Conservation (phyloP, 306 rosid species). For the Cyclanthera cordifolia region DNA sequence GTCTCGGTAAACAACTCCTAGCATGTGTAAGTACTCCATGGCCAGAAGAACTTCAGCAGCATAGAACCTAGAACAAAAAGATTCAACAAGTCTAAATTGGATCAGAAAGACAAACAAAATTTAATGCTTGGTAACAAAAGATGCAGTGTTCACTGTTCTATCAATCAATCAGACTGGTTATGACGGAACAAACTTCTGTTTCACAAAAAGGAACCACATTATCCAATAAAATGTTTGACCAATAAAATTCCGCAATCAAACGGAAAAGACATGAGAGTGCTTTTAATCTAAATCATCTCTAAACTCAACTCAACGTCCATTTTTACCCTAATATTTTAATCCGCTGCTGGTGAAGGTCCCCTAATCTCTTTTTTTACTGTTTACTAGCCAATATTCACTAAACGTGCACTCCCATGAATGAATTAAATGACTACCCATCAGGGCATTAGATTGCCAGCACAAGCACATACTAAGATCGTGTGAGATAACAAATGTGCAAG, state of each 20-base stretch:
- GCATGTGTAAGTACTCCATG: constrained; percentile 91
- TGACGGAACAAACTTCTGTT: background rate
- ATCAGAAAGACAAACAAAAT: background rate
- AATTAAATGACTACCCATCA: background rate
- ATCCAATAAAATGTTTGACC: background rate
- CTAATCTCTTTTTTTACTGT: background rate
- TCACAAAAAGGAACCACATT: background rate
- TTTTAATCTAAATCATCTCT: background rate
- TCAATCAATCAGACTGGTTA: background rate
- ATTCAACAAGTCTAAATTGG: constrained; percentile 11
- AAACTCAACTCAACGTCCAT: background rate
- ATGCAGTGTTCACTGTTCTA: background rate
- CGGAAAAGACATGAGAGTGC: background rate
- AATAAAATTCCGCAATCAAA: background rate
- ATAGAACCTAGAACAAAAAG: constrained; percentile 52
- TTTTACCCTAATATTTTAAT: background rate
- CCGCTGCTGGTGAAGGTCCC: background rate
- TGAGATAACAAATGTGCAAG: background rate
- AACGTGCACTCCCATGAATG: background rate
- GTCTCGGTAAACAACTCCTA: constrained; percentile 90
- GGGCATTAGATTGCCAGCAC: background rate
- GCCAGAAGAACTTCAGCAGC: constrained; percentile 92
- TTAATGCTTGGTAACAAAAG: background rate
- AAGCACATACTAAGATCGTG: background rate
- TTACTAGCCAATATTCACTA: background rate